Evolutionary conservation across 2,329 filamentous ascomycete species (phyloP).

Genomic region (Pyrenochaeta sp.): DNA sequence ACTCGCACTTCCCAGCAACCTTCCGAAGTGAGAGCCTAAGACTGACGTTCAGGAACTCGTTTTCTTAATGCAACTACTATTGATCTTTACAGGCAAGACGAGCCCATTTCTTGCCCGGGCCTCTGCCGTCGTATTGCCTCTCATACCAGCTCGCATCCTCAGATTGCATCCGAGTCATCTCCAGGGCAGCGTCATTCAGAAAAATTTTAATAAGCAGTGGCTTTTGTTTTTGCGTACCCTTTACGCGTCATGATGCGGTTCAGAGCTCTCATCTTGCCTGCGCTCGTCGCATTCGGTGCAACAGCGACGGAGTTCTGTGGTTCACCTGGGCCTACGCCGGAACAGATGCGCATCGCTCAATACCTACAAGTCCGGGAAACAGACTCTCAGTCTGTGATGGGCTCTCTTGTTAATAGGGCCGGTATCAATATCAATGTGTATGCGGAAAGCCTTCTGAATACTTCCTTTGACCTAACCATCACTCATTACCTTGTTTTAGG

Average conservation of each 20-base stretch:
- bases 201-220: too few species aligned
- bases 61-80: too few species aligned
- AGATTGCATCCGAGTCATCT: not conserved
- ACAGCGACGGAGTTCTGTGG: conserved; percentile 21
- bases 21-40: too few species aligned
- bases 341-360: conserved; percentile 18
- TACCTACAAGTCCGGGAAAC: conserved; percentile 23
- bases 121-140: too few species aligned
- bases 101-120: too few species aligned
- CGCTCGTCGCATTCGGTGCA: conserved; percentile 12
- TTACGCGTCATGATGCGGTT: not conserved
- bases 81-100: not conserved
- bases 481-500: not conserved
- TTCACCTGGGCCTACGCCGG: conserved; percentile 21
- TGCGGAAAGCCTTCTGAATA: conserved; percentile 45
- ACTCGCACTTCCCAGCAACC: too few species aligned
- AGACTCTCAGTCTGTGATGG: not conserved
- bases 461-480: conserved; percentile 3
- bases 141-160: not conserved
- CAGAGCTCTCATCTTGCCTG: not conserved
- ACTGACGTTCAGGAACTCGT: too few species aligned
- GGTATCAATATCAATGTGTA: conserved; percentile 41
- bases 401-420: conserved; percentile 8
- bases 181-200: too few species aligned
- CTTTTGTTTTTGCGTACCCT: not conserved